phyloP scores from a whole-genome alignment of 148 eudicot genomes.

The Persicaria maculosa region DNA sequence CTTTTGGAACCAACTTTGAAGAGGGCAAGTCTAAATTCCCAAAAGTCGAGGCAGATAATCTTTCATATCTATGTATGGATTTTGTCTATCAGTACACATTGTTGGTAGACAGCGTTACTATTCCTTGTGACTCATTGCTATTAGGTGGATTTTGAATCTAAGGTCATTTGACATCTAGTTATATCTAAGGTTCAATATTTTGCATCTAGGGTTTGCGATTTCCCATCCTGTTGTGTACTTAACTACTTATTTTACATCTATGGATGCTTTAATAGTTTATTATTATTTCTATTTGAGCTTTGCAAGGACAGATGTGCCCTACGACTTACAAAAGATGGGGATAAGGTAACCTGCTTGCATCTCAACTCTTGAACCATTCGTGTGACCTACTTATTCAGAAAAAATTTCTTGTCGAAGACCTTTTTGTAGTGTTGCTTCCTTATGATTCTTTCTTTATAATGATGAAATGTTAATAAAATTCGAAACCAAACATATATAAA shows the following conservation, averaged over 20 bases:
- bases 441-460: neutral
- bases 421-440: neutral
- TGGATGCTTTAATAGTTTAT: too few species aligned
- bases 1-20: conserved; percentile 54
- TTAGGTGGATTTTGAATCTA: too few species aligned
- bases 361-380: neutral
- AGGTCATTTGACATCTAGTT: too few species aligned
- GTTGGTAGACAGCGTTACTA: conserved; percentile 84
- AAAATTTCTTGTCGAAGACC: neutral
- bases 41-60: conserved; percentile 53
- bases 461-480: neutral
- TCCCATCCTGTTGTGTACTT: too few species aligned
- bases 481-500: neutral
- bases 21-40: conserved; percentile 59
- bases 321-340: conserved; percentile 74
- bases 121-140: too few species aligned
- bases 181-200: too few species aligned
- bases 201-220: too few species aligned
- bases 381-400: neutral
- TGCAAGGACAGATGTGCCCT: conserved; percentile 64
- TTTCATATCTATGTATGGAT: conserved; percentile 93
- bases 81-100: conserved; percentile 79
- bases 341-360: conserved; percentile 50
- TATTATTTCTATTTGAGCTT: too few species aligned
- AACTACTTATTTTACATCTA: too few species aligned